Conservation (phyloP, 495 filamentous ascomycete genomes). For the Xylaria venustula region DNA sequence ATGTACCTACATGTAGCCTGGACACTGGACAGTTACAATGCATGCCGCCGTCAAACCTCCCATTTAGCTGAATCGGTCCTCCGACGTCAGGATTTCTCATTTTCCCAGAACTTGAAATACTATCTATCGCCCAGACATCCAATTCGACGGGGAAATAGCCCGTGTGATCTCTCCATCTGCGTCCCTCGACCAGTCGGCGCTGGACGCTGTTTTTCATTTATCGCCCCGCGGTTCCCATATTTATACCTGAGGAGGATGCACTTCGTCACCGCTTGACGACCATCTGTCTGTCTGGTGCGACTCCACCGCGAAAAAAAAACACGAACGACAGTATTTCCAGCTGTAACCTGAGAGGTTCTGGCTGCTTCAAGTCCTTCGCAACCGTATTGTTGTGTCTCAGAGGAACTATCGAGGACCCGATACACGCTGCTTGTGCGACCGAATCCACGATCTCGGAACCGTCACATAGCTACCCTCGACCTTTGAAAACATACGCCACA, state of each 20-base stretch:
- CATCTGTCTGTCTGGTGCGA: no score
- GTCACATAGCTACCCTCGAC: no score
- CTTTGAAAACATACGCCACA: background rate
- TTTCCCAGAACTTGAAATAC: background rate
- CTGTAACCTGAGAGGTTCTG: no score
- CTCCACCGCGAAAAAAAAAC: no score
- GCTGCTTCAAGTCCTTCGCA: no score
- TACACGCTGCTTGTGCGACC: background rate
- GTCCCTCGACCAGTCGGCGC: background rate
- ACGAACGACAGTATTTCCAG: background rate
- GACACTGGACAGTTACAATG: background rate
- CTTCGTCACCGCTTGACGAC: no score
- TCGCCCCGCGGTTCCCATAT: no score
- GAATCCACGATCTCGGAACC: background rate
- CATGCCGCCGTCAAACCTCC: background rate
- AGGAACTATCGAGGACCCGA: background rate
- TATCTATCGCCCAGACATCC: no score
- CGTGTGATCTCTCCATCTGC: background rate
- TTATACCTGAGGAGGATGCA: no score
- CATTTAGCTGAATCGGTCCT: background rate
- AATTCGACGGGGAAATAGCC: no score
- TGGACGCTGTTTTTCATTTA: conserved; percentile 7
- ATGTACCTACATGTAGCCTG: background rate
- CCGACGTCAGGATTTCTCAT: conserved; percentile 4
- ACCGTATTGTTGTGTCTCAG: no score